Evolutionary conservation across 2,329 filamentous ascomycete genomes (phyloP), one percentile per base, ranked within the genome.

Genomic region (Talaromyces sp.): DNA sequence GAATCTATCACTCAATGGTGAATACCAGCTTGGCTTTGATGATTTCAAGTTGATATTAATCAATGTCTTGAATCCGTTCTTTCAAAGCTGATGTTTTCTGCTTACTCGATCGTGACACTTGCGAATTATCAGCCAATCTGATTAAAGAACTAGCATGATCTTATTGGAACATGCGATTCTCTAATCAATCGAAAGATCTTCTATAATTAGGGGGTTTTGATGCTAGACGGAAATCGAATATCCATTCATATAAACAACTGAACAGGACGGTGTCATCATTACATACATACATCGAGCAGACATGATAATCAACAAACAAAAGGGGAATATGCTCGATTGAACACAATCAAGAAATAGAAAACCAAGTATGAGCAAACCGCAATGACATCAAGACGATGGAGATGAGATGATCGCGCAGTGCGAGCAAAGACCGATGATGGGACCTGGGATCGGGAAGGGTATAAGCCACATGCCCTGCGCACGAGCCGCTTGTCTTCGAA

Each of bases 291-390:
- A 33, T 37, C 5, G 37, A 54, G 19, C 52, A 39, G 13, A 56
- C 52, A 56, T 37, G 52, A 39, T 5, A 56, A 10, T 37, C 33
- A 56, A 56, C 33, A 56, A 37, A 65, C 58, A 50, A 57, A 57
- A 50, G 63, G 62, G 63, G 63, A 65, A 65, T 65, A 65, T 62
- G 47, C 41, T 27, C 31, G 45, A 31, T 27, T 24, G 10, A 39
- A 52, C 31, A 10, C 45, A 37, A 59, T 3, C 31, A 24, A 37
- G 52, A 39, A 11, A 16, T 27, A 14, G 11, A 11, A n/a, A 16
- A 16, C n/a, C 22, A 31, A 27, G 31, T 24, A 16, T n/a, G 22
- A 31, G 11, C 45, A 24, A 48, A 19, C 19, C 24, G 19, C 19
- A 37, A 22, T 37, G n/a, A 35, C 27, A 54, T 13, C 19, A 52